Conservation (phyloP, 768 basidiomycete species). For the Amanita inopinata region DNA sequence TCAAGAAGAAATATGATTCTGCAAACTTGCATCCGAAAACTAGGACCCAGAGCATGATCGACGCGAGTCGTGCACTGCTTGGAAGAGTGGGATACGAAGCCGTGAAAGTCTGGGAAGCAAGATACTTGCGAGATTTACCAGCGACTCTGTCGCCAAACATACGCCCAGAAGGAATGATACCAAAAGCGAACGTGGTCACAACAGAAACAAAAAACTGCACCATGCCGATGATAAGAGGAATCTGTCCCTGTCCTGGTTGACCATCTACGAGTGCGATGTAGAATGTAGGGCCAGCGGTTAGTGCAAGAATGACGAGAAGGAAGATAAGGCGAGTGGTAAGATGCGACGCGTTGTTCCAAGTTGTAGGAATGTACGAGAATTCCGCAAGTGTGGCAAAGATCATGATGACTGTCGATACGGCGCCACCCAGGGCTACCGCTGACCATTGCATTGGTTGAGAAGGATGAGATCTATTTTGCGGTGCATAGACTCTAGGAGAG, state of each 20-base stretch:
- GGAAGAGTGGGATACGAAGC: slow-evolving; percentile 86
- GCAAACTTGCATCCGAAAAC: slow-evolving; percentile 94
- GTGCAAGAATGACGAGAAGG: slow-evolving; percentile 82
- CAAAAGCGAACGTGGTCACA: slow-evolving; percentile 73
- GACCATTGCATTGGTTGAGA: slow-evolving; percentile 92
- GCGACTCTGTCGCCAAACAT: slow-evolving; percentile 99
- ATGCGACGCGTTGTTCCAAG: slow-evolving; percentile 98
- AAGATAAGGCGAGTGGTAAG: slow-evolving; percentile 90
- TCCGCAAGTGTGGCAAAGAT: slow-evolving; percentile 88
- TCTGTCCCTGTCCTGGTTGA: slow-evolving; percentile 41
- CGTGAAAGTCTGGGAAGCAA: slow-evolving; percentile 98
- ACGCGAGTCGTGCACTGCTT: slow-evolving; percentile 66
- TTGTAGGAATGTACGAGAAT: slow-evolving; percentile 95
- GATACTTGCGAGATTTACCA: slow-evolving; percentile 94
- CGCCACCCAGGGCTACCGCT: slow-evolving; percentile 91
- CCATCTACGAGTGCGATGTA: slow-evolving; percentile 86
- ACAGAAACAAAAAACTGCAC: slow-evolving; percentile 93
- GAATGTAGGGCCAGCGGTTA: slow-evolving; percentile 89
- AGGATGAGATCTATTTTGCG: slow-evolving; percentile 51
- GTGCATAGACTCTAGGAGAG: slow-evolving; percentile 85
- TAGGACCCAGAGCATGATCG: slow-evolving; percentile 81
- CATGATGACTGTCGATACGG: slow-evolving; percentile 91
- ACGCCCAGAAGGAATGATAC: slow-evolving; percentile 86
- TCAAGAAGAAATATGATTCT: slow-evolving; percentile 98
- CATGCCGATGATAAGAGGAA: slow-evolving; percentile 86